Evolutionary conservation across 2,329 filamentous ascomycete genomes (phyloP), one percentile per base, ranked within the genome.

Genomic region (Penicillium sp.): DNA sequence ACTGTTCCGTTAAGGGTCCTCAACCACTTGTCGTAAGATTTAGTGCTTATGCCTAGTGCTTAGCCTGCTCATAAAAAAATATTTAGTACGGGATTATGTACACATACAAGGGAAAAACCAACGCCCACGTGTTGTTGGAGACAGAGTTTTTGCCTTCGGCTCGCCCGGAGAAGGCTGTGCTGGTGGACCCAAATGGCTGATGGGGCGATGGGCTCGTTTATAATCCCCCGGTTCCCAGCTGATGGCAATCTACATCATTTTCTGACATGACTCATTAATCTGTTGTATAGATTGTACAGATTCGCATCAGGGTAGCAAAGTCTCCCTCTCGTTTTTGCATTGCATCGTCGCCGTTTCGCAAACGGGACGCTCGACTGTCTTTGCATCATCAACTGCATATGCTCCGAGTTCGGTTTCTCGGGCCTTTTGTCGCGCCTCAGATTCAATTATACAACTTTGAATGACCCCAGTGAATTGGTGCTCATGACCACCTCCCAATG

Each of bases 161-260:
- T 40, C 31, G 60, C 58, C 66, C 66, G 67, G 58, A 64, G 67
- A 51, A 51, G 49, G 66, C 66, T 68, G 65, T 69, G 66, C 59
- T 58, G 51, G 52, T 60, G 56, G 58, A 62, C 55, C 55, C 64
- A 54, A n/a, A 35, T 50, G 55, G 55, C 51, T 64, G 58, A 37
- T 52, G 18, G 55, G 55, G 50, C 63, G 58, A 37, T 52, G 18
- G 18, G 18, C 24, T 22, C 31, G 31, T 43, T 47, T 39, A 49
- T 47, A 39, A 54, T 31, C 19, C 27, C 14, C 52, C 19, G 13
- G 6, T 24, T 31, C 36, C 36, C 19, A 39, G 37, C 22, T 41
- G 10, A 31, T 43, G 50, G 6, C 14, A 10, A 39, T 39, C 24
- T 3, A 39, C 24, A 14, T 46, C 24, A 49, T 2, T 13, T 19